Percentiles rank a stretch among this genome's conserved stretches.
These are phyloP conservation scores for Phyllostachys edulis DNA, from an alignment of 176 grass and related monocot species.

Conservation along the genomic window DNA sequence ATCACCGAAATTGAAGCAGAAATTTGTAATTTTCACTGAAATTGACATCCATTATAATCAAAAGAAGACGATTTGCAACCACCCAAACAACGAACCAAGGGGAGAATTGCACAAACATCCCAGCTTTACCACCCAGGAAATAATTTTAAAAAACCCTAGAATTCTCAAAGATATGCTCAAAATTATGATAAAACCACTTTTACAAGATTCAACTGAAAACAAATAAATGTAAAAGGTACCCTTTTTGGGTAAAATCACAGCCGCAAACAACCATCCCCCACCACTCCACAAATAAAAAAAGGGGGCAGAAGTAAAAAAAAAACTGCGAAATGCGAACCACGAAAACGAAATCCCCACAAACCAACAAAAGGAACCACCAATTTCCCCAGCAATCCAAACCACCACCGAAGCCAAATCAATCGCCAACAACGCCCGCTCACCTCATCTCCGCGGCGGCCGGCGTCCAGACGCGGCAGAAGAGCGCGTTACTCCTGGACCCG, in stretches of 20 bases:
- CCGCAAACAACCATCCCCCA: neutral
- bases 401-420: conserved; percentile 23
- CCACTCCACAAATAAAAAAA: neutral
- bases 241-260: neutral
- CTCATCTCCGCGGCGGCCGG: conserved; percentile 56
- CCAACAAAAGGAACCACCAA: neutral
- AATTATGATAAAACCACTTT: neutral
- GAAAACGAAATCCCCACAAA: conserved; percentile 26
- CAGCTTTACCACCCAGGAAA: neutral
- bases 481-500: conserved; percentile 67
- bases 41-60: neutral
- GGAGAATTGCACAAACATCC: neutral
- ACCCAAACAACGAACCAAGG: neutral
- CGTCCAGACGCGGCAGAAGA: conserved; percentile 83
- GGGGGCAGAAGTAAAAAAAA: neutral
- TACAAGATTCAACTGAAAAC: neutral
- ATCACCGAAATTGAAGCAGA: neutral
- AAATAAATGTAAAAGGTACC: neutral
- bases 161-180: neutral
- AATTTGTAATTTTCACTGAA: conserved; percentile 6
- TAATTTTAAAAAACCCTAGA: neutral
- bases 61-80: neutral
- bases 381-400: neutral
- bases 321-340: neutral
- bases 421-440: conserved; percentile 38